A percentile compares a stretch with the other conserved stretches of the same genome.
These are phyloP conservation scores for Leucoagaricus sp. DNA, from an alignment of 1,284 basidiomycete species.

Conservation along the genomic window DNA sequence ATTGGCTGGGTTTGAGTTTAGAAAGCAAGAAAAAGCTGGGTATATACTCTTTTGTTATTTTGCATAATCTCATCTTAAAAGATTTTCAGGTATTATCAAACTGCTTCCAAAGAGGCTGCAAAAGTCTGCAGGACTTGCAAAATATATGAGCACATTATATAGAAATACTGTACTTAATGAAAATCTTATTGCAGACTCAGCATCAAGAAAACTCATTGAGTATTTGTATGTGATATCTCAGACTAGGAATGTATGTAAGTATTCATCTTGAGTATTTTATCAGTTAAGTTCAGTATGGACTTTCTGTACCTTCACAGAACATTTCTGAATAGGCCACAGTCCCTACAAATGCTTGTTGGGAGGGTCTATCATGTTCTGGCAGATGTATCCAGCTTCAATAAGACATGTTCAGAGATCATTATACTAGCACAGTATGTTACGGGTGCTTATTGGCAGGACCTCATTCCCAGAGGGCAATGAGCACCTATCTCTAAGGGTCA, in stretches of 20 bases:
- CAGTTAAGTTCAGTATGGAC: not conserved
- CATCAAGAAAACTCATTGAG: not conserved
- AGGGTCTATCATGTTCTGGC: too few relatives aligned
- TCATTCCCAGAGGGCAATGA: too few relatives aligned
- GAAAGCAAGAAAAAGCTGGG: not conserved
- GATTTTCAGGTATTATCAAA: not conserved
- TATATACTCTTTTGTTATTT: not conserved
- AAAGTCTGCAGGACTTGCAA: not conserved
- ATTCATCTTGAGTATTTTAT: not conserved
- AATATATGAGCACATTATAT: not conserved
- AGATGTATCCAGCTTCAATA: too few relatives aligned
- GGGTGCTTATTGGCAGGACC: too few relatives aligned
- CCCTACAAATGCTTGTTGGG: too few relatives aligned
- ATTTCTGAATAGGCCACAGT: too few relatives aligned
- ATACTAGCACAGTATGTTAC: too few relatives aligned
- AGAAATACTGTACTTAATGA: not conserved
- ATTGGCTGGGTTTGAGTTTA: conserved; percentile 16
- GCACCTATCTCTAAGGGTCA: too few relatives aligned
- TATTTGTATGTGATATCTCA: not conserved
- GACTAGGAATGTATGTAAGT: not conserved
- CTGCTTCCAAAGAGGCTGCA: not conserved
- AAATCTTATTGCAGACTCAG: not conserved
- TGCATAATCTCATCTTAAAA: not conserved
- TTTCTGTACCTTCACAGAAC: too few relatives aligned
- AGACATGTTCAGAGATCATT: too few relatives aligned